Base-by-base conservation (phyloP, 129 eudicot species). In the Oenanthe sinensis region DNA sequence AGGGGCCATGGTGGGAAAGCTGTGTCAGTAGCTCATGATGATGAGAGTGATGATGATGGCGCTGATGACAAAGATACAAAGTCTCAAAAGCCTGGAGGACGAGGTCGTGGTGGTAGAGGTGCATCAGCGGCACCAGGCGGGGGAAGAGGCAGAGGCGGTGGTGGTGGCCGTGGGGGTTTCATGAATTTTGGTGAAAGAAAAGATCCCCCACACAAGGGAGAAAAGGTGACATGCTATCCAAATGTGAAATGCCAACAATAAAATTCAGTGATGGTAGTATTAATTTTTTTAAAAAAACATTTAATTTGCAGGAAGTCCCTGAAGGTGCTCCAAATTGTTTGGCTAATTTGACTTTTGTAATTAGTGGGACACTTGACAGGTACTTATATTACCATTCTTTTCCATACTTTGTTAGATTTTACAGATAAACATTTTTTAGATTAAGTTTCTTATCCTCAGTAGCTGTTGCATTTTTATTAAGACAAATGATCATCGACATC, bases 341-440 rank as follows among this genome's bases (percentile, higher is more conserved):
- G 85, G 86, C 86, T 83, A 92, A 92, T 71, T 88, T 89, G 83
- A 93, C 98, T 60, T 93, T 93, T 83, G 98, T 93, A 75, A 93
- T 93, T 71, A 91, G 97, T 83, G 98, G 98, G 78, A 93, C 98
- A 42, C 98, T 93, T 72, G 98, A 93, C 83, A 93, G 98, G 98
- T 93, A 86, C 39, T 26, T 52, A 46, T 24, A 67, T 83, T 47
- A 47, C 62, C 43, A 48, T 11, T 71, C 20, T 71, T 30, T 20
- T 71, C 49, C 26, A 2, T 42, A 71, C 17, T 22, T 71, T 22
- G 8, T 42, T 44, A 22, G 9, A 44, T 0, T 5, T 42, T 2
- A n/a, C 8, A 13, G 16, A 5, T 24, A n/a, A 4, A 20, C 47
- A 44, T 43, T 72, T 3, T 72, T 42, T 37, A 42, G 54, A 72